Conservation (phyloP, 2,329 filamentous ascomycete species). For the Diaporthe velutina region DNA sequence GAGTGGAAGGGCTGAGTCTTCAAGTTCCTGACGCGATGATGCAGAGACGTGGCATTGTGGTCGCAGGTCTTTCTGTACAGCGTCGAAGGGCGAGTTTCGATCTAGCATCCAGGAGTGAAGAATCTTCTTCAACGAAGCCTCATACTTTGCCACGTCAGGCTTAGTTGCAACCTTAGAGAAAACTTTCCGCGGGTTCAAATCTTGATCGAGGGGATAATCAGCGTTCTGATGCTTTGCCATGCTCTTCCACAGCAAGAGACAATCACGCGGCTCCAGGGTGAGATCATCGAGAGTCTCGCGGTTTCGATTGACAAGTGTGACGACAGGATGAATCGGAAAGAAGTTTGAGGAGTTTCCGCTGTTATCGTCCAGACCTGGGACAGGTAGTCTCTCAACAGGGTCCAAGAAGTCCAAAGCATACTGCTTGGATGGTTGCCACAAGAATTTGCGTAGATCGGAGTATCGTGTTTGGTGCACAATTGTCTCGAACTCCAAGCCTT, state of each 20-base stretch:
- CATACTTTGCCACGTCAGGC: constrained; percentile 76
- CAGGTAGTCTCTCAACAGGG: constrained; percentile 55
- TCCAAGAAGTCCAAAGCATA: constrained; percentile 66
- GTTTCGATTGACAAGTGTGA: constrained; percentile 50
- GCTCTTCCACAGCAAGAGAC: constrained; percentile 72
- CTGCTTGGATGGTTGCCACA: constrained; percentile 66
- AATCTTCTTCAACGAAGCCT: constrained; percentile 68
- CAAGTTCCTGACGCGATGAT: constrained; percentile 23
- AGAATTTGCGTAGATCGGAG: constrained; percentile 82
- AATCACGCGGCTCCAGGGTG: constrained; percentile 78
- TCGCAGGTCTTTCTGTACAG: constrained; percentile 60
- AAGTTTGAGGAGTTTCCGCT: constrained; percentile 64
- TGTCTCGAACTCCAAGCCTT: constrained; percentile 75
- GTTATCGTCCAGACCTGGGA: constrained; percentile 60
- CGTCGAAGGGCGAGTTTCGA: constrained; percentile 55
- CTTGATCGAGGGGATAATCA: constrained; percentile 61
- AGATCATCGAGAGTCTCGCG: constrained; percentile 77
- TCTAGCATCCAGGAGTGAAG: constrained; percentile 73
- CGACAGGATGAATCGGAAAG: constrained; percentile 38
- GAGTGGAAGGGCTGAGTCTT: constrained; percentile 31
- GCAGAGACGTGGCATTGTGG: constrained; percentile 26
- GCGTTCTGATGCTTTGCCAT: constrained; percentile 71
- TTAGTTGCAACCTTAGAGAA: constrained; percentile 72
- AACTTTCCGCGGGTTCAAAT: constrained; percentile 62
- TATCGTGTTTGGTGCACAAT: constrained; percentile 78